These are phyloP conservation scores for Nannizziopsis arthrosporioides DNA, from an alignment of 2,329 filamentous ascomycete genomes.

Conservation along the genomic window DNA sequence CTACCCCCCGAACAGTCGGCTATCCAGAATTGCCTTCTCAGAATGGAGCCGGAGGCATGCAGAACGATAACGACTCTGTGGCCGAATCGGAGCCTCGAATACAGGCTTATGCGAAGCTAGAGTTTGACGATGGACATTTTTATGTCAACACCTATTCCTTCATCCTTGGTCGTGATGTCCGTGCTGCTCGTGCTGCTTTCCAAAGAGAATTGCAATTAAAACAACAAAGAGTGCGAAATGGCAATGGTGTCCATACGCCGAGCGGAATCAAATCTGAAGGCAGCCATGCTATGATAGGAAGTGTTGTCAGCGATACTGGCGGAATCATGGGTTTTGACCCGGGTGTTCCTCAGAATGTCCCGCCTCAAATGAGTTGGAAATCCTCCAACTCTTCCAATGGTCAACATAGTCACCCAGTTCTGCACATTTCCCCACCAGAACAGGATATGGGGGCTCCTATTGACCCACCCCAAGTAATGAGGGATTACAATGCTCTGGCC, in stretches of 20 bases:
- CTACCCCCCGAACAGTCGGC: constrained; percentile 15
- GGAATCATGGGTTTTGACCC: constrained; percentile 43
- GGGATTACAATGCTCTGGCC: constrained; percentile 38
- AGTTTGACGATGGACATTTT: constrained; percentile 54
- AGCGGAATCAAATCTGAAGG: constrained; percentile 36
- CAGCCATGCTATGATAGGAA: constrained; percentile 34
- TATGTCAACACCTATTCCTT: constrained; percentile 54
- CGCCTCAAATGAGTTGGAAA: constrained; percentile 34
- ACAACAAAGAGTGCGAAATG: constrained; percentile 37
- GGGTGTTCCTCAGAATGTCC: constrained; percentile 31
- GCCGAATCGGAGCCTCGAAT: constrained; percentile 37
- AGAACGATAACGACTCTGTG: constrained; percentile 27
- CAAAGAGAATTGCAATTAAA: constrained; percentile 34
- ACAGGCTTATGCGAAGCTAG: constrained; percentile 52
- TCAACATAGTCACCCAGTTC: constrained; percentile 23
- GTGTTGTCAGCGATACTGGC: constrained; percentile 45
- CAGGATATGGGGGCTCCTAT: constrained; percentile 8
- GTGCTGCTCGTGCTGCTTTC: constrained; percentile 38
- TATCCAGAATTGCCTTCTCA: constrained; percentile 23
- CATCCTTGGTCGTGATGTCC: constrained; percentile 50
- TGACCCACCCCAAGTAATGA: constrained; percentile 19
- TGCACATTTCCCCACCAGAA: constrained; percentile 16
- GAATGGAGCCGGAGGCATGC: constrained; percentile 18
- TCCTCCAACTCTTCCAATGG: constrained; percentile 39
- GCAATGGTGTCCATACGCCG: constrained; percentile 36